phyloP scores from a whole-genome alignment of 805 yeast genomes.

The Saturnispora ahearnii region DNA sequence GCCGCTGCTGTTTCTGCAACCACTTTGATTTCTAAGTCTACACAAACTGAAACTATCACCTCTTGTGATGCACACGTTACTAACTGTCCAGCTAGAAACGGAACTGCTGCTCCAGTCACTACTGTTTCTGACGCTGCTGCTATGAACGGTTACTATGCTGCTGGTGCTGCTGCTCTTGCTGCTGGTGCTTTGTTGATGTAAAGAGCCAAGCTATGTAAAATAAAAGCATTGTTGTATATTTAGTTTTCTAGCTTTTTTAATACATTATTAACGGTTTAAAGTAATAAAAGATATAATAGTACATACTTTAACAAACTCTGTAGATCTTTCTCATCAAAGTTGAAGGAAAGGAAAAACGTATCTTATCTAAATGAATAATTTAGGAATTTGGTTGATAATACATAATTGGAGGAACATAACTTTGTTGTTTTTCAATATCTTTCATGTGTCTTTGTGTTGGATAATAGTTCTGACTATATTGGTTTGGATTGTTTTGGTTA shows the following conservation, averaged over 20 bases:
- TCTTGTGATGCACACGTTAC: constrained; percentile 32
- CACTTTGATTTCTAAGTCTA: constrained; percentile 25
- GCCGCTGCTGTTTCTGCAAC: constrained; percentile 28
- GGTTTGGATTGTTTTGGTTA: no score
- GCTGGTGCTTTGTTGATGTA: constrained; percentile 30
- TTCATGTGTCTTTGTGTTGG: background rate
- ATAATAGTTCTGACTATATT: background rate
- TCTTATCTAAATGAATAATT: no score
- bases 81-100: constrained; percentile 23
- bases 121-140: constrained; percentile 30
- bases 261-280: constrained; percentile 1
- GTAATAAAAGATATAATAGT: background rate
- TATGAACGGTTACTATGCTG: constrained; percentile 16
- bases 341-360: background rate
- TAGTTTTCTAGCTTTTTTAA: constrained; percentile 3
- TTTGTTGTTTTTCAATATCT: constrained; percentile 3
- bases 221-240: background rate
- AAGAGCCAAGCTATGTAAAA: constrained; percentile 8
- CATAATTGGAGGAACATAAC: constrained; percentile 24
- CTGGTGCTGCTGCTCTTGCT: constrained; percentile 20
- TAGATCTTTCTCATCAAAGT: background rate
- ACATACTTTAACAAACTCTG: background rate
- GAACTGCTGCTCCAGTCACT: constrained; percentile 22
- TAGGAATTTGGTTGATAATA: constrained; percentile 19
- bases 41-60: constrained; percentile 32